phyloP scores from a whole-genome alignment of 2,329 filamentous ascomycete species.

The Trichoderma citrinoviride region DNA sequence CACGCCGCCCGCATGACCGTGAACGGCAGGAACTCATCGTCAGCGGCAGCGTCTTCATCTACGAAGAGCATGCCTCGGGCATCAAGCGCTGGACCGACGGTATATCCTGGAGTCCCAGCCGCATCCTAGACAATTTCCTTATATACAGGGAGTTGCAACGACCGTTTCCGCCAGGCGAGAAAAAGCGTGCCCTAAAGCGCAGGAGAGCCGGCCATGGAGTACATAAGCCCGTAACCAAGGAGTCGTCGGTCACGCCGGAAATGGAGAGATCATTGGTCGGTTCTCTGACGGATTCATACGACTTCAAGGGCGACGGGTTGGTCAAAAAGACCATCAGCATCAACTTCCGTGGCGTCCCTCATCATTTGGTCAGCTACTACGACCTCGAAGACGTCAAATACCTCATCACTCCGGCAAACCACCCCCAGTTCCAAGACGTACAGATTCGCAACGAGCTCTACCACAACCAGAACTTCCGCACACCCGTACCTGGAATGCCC shows the following conservation, averaged over 20 bases:
- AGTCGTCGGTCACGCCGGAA: conserved; percentile 27
- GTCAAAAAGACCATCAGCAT: conserved; percentile 94
- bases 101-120: conserved; percentile 84
- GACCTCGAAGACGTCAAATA: conserved; percentile 71
- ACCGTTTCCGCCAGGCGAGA: conserved; percentile 76
- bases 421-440: conserved; percentile 43
- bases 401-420: conserved; percentile 54
- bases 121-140: conserved; percentile 80
- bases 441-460: conserved; percentile 58
- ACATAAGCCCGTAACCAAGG: conserved; percentile 32
- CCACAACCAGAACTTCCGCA: conserved; percentile 63
- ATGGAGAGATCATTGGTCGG: conserved; percentile 59
- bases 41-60: conserved; percentile 86
- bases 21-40: conserved; percentile 74
- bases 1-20: conserved; percentile 80
- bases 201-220: conserved; percentile 42
- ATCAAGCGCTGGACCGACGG: conserved; percentile 96
- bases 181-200: conserved; percentile 78
- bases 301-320: conserved; percentile 77
- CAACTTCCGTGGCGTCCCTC: conserved; percentile 67
- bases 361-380: conserved; percentile 90
- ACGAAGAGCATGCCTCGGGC: conserved; percentile 84
- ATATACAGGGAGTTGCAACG: conserved; percentile 80
- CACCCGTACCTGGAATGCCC: conserved; percentile 58
- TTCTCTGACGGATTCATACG: conserved; percentile 84